Base-by-base conservation (phyloP, 2,329 filamentous ascomycete species). In the Aspergillus ruber region DNA sequence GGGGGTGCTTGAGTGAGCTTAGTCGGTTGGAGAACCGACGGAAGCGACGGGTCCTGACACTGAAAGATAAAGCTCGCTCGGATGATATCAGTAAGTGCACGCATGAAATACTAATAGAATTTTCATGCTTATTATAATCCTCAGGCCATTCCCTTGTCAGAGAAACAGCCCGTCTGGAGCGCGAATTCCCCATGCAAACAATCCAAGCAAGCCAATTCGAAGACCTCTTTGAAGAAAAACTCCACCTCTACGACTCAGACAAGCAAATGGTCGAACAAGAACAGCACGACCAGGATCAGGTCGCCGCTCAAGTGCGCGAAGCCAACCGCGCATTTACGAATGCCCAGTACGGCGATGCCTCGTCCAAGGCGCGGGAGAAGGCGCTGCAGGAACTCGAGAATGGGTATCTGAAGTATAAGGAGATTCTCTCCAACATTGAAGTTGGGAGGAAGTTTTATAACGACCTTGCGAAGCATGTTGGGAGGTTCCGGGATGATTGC, bases 361-460 rank as follows among this genome's bases (percentile, higher is more conserved):
- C 80, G 5, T 80, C 77, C 2, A 79, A 77, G 50, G 90, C 95
- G 62, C 82, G 93, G 12, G 91, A 97, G 65, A 80, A 86, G 56
- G 90, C 89, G 0, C 71, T 98, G 43, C 93, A 98, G 68, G 83
- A 80, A 52, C 75, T 98, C 8, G 91, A 97, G 66, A 90, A 87
- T 54, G 91, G 89, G 0, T 97, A 95, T 65, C 83, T 90, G 68
- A 94, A 91, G 70, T 97, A 97, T 74, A 95, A 95, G 70, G 91
- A 98, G 66, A 88, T 97, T 48, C 83, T 95, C 48, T 88, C 82
- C 55, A 95, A 97, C 62, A 77, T 96, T 2, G 91, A 97, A 55
- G 88, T 86, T 0, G 93, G 89, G 0, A 78, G 91, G 45, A 96
- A 93, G 65, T 98, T 98, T 65, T 98, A 97, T 73, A 98, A 98